Conservation (phyloP, 1,139 yeast genomes). For the Geotrichum histeridarum region DNA sequence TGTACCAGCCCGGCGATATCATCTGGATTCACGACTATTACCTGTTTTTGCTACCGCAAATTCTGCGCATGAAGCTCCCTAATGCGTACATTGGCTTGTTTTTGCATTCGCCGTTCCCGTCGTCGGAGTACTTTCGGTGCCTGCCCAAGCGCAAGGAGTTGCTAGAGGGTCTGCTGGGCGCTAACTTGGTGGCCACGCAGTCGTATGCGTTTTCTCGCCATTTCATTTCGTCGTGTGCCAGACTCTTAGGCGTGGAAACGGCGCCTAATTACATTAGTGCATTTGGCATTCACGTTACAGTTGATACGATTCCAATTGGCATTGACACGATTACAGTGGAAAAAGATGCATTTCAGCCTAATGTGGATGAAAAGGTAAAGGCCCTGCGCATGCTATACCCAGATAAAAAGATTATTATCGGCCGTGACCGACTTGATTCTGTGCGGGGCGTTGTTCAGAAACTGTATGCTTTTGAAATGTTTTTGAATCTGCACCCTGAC, state of each 20-base stretch:
- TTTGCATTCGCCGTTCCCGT: conserved; percentile 67
- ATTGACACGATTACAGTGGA: conserved; percentile 67
- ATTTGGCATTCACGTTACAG: conserved; percentile 69
- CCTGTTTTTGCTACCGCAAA: conserved; percentile 74
- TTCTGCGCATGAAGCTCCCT: conserved; percentile 75
- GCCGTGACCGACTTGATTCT: conserved; percentile 90
- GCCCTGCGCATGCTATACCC: conserved; percentile 61
- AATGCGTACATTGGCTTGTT: conserved; percentile 78
- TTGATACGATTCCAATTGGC: conserved; percentile 79
- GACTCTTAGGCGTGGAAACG: conserved; percentile 35
- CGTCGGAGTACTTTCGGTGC: conserved; percentile 90
- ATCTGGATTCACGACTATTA: conserved; percentile 96
- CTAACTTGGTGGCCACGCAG: conserved; percentile 82
- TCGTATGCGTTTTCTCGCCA: conserved; percentile 82
- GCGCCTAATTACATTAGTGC: conserved; percentile 59
- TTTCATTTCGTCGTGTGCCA: conserved; percentile 73
- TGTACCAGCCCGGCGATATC: conserved; percentile 84
- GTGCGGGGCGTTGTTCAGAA: conserved; percentile 97
- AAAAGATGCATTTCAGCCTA: conserved; percentile 39
- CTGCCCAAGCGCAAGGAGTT: conserved; percentile 75
- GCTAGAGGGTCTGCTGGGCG: conserved; percentile 86
- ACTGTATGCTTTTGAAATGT: conserved; percentile 85
- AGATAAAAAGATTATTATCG: conserved; percentile 80
- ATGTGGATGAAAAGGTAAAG: conserved; percentile 44
- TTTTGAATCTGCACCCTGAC: conserved; percentile 83